A percentile compares a stretch with the other conserved stretches of the same genome.
These are phyloP conservation scores for Talaromyces sp. DNA, from an alignment of 2,329 filamentous ascomycete species.

Conservation along the genomic window DNA sequence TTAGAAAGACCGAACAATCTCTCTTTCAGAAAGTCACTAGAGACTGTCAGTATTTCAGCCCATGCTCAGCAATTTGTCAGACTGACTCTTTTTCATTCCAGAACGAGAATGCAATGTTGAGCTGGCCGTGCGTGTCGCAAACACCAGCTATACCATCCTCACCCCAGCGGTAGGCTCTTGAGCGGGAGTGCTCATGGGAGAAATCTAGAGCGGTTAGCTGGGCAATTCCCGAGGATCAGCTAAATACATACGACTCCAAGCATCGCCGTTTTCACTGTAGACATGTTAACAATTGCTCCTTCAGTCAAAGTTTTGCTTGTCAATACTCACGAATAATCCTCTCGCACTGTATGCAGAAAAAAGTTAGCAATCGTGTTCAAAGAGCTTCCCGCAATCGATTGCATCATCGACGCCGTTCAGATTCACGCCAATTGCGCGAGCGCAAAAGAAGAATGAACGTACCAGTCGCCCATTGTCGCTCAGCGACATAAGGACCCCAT, in stretches of 20 bases:
- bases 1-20: slow-evolving; percentile 93
- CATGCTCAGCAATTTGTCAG: not conserved
- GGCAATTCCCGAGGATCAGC: slow-evolving; percentile 10
- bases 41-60: not conserved
- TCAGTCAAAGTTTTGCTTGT: not conserved
- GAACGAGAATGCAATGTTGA: slow-evolving; percentile 93
- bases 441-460: slow-evolving; percentile 29
- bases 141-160: slow-evolving; percentile 97
- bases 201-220: slow-evolving; percentile 62
- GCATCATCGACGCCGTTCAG: not conserved
- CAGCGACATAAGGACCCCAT: slow-evolving; percentile 92
- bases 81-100: slow-evolving; percentile 93
- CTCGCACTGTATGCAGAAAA: slow-evolving; percentile 59
- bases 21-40: slow-evolving; percentile 87
- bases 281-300: slow-evolving; percentile 20
- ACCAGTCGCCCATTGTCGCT: slow-evolving; percentile 95
- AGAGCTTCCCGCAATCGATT: not conserved
- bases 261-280: slow-evolving; percentile 72
- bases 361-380: not conserved
- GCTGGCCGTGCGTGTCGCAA: slow-evolving; percentile 82
- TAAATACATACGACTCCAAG: slow-evolving; percentile 72
- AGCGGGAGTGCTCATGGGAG: slow-evolving; percentile 85
- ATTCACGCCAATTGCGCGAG: not conserved
- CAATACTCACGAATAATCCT: slow-evolving; percentile 74
- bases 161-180: slow-evolving; percentile 88